Evolutionary conservation across 2,329 filamentous ascomycete species (phyloP), one percentile per base, ranked within the genome.

Genomic region (Fusarium hainanense): DNA sequence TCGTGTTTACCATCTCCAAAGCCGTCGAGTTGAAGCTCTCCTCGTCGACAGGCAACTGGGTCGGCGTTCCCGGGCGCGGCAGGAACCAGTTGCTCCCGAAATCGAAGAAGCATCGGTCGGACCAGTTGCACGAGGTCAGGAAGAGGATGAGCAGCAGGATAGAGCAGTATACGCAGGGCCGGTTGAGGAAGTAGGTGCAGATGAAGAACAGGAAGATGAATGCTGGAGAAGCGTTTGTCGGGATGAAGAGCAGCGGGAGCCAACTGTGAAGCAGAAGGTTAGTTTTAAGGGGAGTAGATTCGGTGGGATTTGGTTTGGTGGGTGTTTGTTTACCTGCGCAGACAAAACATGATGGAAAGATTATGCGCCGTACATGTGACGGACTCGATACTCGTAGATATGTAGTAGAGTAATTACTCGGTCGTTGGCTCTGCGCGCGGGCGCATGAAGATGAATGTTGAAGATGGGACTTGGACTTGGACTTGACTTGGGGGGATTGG

Each of bases 131-230:
- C 27, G 92, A 94, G 27, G 94, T 97, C 72, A 94, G 88, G 84
- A 98, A 97, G 74, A 99, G 93, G 74, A 98, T 94, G 71, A 97
- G 88, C 50, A 99, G 93, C 56, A 99, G 91, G 67, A 98, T 90
- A 66, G 94, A 97, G 88, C 96, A 99, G 87, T 99, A 99, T 74
- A 97, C 91, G 84, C 96, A 99, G 56, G 96, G 96, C 58, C 95
- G 91, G 83, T 98, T 97, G 75, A 99, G 90, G 82, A 97, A 93
- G 85, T 97, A 98, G 71, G 94, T 97, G 80, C 94, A 93, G 71
- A 93, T 87, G 83, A 99, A 91, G 85, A 96, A 93, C 82, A 93
- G 88, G 82, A 95, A 89, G 79, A 96, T 93, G 83, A 95, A 94
- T 76, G 92, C 87, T 27, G 93, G 93, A 61, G 92, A 94, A 73